These are phyloP conservation scores for Bisporella sp. DNA, from an alignment of 2,329 filamentous ascomycete genomes.

Conservation along the genomic window DNA sequence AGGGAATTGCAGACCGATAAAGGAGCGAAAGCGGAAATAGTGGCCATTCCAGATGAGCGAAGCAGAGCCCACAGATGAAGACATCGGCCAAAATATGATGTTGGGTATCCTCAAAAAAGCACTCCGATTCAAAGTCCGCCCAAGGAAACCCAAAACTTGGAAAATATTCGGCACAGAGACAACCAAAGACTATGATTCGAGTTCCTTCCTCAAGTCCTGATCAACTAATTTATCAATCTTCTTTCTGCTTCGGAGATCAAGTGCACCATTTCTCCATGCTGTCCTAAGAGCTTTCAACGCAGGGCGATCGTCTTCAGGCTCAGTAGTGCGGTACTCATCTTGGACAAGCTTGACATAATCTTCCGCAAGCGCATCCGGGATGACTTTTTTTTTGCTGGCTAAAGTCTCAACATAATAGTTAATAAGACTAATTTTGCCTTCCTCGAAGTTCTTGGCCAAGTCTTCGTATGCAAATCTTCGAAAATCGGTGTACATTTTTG, in stretches of 20 bases:
- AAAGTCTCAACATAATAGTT: slow-evolving; percentile 57
- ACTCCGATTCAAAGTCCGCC: too few relatives aligned
- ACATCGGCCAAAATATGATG: neutral
- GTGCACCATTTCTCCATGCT: slow-evolving; percentile 45
- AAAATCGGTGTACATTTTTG: slow-evolving; percentile 70
- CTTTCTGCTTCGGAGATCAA: slow-evolving; percentile 50
- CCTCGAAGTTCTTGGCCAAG: slow-evolving; percentile 41
- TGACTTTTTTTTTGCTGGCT: slow-evolving; percentile 37
- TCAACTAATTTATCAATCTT: slow-evolving; percentile 46
- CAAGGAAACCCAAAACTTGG: too few relatives aligned
- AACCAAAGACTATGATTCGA: slow-evolving; percentile 32
- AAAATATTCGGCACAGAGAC: neutral
- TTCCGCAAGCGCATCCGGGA: slow-evolving; percentile 44
- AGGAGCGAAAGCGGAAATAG: neutral
- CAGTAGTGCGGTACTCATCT: slow-evolving; percentile 33
- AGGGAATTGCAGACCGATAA: slow-evolving; percentile 7
- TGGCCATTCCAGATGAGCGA: neutral
- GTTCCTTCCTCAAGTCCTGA: slow-evolving; percentile 40
- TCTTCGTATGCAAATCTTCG: slow-evolving; percentile 60
- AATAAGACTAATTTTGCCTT: slow-evolving; percentile 56
- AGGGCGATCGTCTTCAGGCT: slow-evolving; percentile 30
- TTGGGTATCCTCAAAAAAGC: neutral
- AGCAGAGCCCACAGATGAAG: neutral
- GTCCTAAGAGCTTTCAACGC: slow-evolving; percentile 44
- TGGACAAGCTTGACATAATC: slow-evolving; percentile 50